Conservation (phyloP, 805 yeast species). For the Wickerhamomyces canadensis region DNA sequence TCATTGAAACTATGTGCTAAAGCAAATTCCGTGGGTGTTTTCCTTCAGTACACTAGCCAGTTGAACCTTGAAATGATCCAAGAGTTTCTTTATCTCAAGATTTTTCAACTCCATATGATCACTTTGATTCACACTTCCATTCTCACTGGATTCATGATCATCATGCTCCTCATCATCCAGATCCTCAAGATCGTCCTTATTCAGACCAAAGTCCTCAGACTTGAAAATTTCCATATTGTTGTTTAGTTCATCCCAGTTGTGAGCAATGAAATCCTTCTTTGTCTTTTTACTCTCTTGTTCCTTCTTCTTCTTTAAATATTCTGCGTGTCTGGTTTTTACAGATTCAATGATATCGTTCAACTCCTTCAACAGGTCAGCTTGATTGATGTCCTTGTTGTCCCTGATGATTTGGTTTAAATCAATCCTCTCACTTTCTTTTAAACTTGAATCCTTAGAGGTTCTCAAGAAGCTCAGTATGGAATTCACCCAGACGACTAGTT, state of each 20-base stretch:
- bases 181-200: conserved; percentile 44
- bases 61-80: conserved; percentile 5
- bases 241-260: conserved; percentile 40
- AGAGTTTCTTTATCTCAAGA: conserved; percentile 4
- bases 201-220: conserved; percentile 41
- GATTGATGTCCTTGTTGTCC: conserved; percentile 20
- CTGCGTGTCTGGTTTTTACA: conserved; percentile 30
- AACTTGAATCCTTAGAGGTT: conserved; percentile 44
- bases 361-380: conserved; percentile 30
- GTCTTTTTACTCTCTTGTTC: conserved; percentile 19
- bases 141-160: conserved; percentile 9
- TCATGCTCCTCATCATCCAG: conserved; percentile 26
- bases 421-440: conserved; percentile 30
- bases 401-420: conserved; percentile 36
- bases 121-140: not conserved
- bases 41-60: not conserved
- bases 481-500: conserved; percentile 70
- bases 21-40: not conserved
- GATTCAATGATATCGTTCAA: conserved; percentile 32
- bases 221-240: conserved; percentile 34
- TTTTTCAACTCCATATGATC: conserved; percentile 1
- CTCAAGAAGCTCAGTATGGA: conserved; percentile 58
- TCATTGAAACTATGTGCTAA: no score
- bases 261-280: conserved; percentile 25
- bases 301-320: conserved; percentile 25